Evolutionary conservation across 108 stramenopile species (phyloP).

Genomic region (Cyclostephanos invisitatus): DNA sequence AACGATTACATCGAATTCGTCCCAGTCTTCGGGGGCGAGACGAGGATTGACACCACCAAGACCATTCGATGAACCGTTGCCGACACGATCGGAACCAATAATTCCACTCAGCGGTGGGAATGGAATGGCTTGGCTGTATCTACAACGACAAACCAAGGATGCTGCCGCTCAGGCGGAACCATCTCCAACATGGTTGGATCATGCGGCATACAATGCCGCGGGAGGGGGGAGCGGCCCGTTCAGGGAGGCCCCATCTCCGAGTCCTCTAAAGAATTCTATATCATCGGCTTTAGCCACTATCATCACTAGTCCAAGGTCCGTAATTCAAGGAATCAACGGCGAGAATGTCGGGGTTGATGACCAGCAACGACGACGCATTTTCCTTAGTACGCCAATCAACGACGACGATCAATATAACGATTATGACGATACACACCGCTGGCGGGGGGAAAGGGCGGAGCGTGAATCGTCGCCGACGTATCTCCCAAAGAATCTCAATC

Average conservation of each 20-base stretch:
- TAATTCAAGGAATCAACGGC: neutral
- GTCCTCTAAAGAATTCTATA: neutral
- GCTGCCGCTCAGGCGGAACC: neutral
- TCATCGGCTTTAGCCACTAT: neutral
- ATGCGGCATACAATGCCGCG: constrained; percentile 5
- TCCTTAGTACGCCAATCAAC: neutral
- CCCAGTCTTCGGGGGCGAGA: neutral
- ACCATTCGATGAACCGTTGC: neutral
- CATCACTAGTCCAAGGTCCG: neutral
- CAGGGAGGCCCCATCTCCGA: neutral
- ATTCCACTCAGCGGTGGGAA: neutral
- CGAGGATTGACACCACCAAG: neutral
- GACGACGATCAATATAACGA: neutral
- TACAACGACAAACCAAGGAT: neutral
- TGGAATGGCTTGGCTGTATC: neutral
- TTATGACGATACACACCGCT: neutral
- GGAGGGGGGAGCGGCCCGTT: neutral
- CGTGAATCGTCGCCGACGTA: neutral
- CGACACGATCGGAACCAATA: neutral
- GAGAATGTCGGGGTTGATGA: neutral
- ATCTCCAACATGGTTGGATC: constrained; percentile 1
- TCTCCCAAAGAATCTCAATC: neutral
- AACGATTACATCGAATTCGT: neutral
- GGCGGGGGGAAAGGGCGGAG: neutral
- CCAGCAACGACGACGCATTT: neutral